Evolutionary conservation across 306 rosid genomes (phyloP).

Genomic region (Cucurbita moschata): DNA sequence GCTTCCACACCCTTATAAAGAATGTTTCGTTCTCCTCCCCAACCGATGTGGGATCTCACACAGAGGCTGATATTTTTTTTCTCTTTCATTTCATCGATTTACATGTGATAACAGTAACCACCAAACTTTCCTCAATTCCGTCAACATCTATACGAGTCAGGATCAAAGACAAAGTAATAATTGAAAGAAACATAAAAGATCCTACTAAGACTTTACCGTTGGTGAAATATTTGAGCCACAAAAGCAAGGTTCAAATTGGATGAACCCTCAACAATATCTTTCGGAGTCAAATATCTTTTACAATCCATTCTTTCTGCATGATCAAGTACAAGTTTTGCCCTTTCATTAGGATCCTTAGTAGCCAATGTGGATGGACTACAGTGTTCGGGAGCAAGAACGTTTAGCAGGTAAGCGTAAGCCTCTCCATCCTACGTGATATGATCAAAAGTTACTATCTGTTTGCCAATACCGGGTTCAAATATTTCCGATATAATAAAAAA

Average conservation of each 20-base stretch:
- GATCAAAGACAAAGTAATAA: background rate
- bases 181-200: background rate
- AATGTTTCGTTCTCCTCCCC: no score
- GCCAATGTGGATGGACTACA: conserved; percentile 71
- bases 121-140: background rate
- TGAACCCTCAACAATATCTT: conserved; percentile 75
- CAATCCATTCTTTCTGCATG: conserved; percentile 96
- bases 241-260: conserved; percentile 82
- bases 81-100: background rate
- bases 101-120: background rate
- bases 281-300: conserved; percentile 69
- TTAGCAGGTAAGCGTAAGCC: conserved; percentile 88
- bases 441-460: background rate
- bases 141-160: background rate
- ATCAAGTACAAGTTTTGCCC: conserved; percentile 72
- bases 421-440: conserved; percentile 56
- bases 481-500: no score
- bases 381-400: conserved; percentile 90
- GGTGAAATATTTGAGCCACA: conserved; percentile 88
- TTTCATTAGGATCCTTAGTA: conserved; percentile 44
- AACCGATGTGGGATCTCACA: no score
- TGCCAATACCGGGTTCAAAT: no score
- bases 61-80: background rate
- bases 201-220: conserved; percentile 34
- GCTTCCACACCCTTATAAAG: no score